Evolutionary conservation across 345 rosid genomes (phyloP), one percentile per base, ranked within the genome.

Genomic region (Trapa bicornis): DNA sequence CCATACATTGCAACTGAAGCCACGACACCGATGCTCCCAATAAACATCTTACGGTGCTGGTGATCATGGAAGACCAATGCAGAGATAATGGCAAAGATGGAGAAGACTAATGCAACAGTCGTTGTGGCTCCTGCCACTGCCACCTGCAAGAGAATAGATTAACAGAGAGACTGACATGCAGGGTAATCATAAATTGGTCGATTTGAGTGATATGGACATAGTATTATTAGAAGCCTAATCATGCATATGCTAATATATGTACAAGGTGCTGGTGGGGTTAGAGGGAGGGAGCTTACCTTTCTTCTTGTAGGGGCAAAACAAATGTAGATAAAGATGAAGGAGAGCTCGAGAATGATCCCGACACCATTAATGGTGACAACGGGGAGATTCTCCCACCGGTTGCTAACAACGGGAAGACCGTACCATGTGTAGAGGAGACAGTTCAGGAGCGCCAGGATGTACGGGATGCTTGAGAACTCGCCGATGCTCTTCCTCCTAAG

Each of bases 361-460:
- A 86, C 50, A 43, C 89, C 92, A 33, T 93, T 90, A 77, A 87
- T 81, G 67, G 96, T 87, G 68, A 82, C 81, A 16, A 90, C 73
- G 1, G 86, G 87, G 65, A 88, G 80, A 72, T 93, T 90, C 68
- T 90, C 96, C 97, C 92, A 90, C 70, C 61, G 70, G 81, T 73
- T 64, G 85, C 97, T 93, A 39, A 90, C 97, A 10, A 88, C 64
- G 0, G 98, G 98, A 74, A 86, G 64, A 33, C 91, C 98, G 42
- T 93, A 93, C 96, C 96, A 88, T 61, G 88, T 87, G 70, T 81
- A 88, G 0, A 93, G 71, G 38, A 93, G 82, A 73, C 98, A 93
- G 68, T 84, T 88, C 39, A 80, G 67, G 5, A 88, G 80, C 33
- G 97, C 75, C 61, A 81, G 69, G 17, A 81, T 71, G 79, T 90